Evolutionary conservation across 2,329 filamentous ascomycete genomes (phyloP), one percentile per base, ranked within the genome.

Genomic region (Colletotrichum simmondsii): DNA sequence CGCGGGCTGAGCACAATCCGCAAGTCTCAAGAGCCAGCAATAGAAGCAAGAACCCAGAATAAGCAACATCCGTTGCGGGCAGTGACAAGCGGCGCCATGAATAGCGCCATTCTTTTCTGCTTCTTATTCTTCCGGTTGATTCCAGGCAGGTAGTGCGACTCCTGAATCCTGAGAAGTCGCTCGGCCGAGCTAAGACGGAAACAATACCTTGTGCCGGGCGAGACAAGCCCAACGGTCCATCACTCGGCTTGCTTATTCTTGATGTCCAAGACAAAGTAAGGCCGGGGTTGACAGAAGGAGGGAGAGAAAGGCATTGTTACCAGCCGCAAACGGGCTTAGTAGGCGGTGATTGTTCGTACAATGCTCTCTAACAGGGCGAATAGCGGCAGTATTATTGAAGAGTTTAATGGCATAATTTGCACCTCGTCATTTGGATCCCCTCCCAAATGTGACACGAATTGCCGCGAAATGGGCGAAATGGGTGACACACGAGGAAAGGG

Each of bases 151-250:
- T 30, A 37, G 10, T 30, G 10, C 26, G 35, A 42, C 37, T 42
- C 37, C 37, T 42, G 37, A 42, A 24, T 19, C 37, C 37, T 42
- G 16, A 42, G 35, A 19, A 28, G 42, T 19, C 6, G 60, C 19
- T 63, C 42, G 46, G 60, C 60, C 60, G 32, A 56, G 52, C 62
- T 42, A 65, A 56, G 52, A 42, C 30, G 62, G 30, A 46, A 57
- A 30, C 28, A 58, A 30, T 22, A 52, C 24, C 42, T 16, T 60
- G 24, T 52, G 49, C 30, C 58, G 28, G 22, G 14, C 42, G 54
- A 72, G 71, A 71, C 66, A 70, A 22, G 19, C 19, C 46, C 42
- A 72, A 70, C 71, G 66, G 71, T 61, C 54, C 22, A 22, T 49
- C 19, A 49, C 19, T 49, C 42, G 42, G 42, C 19, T 49, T 49